Conservation (phyloP, 2,329 filamentous ascomycete genomes). For the Zymoseptoria pseudotritici region DNA sequence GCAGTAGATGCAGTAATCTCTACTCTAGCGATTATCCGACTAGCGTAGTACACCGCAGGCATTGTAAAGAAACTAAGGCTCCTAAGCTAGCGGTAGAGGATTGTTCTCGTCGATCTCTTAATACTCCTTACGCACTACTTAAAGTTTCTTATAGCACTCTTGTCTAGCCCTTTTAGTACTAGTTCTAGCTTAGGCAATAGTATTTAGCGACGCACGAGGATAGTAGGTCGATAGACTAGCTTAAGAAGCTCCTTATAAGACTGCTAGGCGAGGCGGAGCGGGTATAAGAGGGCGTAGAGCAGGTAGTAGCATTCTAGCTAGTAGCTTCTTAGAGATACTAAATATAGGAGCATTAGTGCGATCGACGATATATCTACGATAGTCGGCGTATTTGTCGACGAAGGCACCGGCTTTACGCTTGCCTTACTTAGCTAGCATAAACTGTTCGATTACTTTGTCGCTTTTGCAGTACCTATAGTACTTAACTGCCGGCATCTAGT, state of each 20-base stretch:
- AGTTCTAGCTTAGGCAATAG: not conserved
- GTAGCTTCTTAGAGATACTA: not conserved
- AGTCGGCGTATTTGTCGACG: not conserved
- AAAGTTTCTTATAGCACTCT: not conserved
- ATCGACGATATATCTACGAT: not conserved
- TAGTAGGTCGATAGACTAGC: not conserved
- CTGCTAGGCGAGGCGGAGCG: not conserved
- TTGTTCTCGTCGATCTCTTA: not conserved
- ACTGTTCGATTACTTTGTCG: not conserved
- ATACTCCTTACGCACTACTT: not conserved
- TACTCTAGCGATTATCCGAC: not conserved
- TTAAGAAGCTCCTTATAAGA: not conserved
- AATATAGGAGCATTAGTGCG: not conserved
- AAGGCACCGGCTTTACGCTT: not conserved
- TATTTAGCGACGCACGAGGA: not conserved
- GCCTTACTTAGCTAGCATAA: too few relatives aligned
- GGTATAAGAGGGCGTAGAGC: not conserved
- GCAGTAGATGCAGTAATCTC: not conserved
- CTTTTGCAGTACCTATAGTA: not conserved
- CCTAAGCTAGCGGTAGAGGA: not conserved
- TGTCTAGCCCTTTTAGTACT: not conserved
- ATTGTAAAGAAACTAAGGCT: not conserved
- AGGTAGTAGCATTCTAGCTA: not conserved
- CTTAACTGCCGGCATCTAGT: not conserved
- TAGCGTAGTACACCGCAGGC: not conserved